phyloP scores from a whole-genome alignment of 192 early-diverging fungal genomes.

The Coemansia sp. region DNA sequence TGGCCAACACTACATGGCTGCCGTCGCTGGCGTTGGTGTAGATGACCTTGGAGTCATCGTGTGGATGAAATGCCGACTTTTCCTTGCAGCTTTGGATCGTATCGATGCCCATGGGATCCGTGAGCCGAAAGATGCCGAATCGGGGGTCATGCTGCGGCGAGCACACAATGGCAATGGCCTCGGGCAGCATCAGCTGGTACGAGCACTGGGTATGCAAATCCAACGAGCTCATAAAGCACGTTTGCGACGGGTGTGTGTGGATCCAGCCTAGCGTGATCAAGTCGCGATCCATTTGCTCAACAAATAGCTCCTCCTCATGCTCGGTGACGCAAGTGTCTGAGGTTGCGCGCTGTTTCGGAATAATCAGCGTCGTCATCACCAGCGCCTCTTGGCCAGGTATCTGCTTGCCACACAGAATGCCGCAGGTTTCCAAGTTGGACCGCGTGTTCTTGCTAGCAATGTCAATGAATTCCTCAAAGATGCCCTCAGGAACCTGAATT shows the following conservation, averaged over 20 bases:
- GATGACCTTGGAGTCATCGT: constrained; percentile 45
- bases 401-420: constrained; percentile 72
- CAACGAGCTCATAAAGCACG: constrained; percentile 90
- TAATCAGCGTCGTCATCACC: constrained; percentile 68
- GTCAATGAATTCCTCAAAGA: constrained; percentile 65
- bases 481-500: constrained; percentile 60
- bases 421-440: constrained; percentile 85
- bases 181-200: constrained; percentile 86
- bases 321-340: constrained; percentile 79
- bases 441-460: constrained; percentile 69
- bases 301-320: constrained; percentile 81
- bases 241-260: constrained; percentile 90
- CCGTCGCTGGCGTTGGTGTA: constrained; percentile 41
- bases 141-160: constrained; percentile 67
- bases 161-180: constrained; percentile 90
- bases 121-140: constrained; percentile 80
- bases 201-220: constrained; percentile 90
- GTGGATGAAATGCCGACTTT: constrained; percentile 76
- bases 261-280: constrained; percentile 88
- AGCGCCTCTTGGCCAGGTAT: constrained; percentile 44
- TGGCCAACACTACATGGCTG: constrained; percentile 36
- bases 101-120: constrained; percentile 80
- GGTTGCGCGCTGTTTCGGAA: constrained; percentile 87
- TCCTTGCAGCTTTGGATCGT: constrained; percentile 67
- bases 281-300: constrained; percentile 67